phyloP scores from a whole-genome alignment of 495 filamentous ascomycete genomes.

The Aspergillus sclerotiicarbonarius region DNA sequence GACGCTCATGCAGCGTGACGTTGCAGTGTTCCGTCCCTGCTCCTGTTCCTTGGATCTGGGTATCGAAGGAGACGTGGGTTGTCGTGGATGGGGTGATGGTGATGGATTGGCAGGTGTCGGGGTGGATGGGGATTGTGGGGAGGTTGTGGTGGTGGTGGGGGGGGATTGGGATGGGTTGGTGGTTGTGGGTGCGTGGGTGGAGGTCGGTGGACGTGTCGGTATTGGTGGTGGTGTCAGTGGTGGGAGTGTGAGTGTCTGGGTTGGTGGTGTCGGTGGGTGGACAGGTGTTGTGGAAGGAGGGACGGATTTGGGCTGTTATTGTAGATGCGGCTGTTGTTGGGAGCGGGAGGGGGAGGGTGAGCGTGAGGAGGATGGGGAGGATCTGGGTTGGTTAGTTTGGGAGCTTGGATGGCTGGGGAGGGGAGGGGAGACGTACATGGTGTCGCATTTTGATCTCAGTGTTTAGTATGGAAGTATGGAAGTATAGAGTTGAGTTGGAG shows the following conservation, averaged over 20 bases:
- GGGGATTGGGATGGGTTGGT: not conserved
- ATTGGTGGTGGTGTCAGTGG: not conserved
- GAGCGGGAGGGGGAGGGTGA: too few relatives aligned
- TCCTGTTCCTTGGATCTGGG: slow-evolving; percentile 25
- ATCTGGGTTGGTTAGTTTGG: too few relatives aligned
- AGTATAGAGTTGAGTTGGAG: too few relatives aligned
- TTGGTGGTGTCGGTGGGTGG: not conserved
- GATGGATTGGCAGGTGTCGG: slow-evolving; percentile 6
- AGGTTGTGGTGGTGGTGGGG: not conserved
- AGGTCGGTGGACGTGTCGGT: too few relatives aligned
- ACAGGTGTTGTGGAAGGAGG: not conserved
- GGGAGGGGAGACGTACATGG: too few relatives aligned
- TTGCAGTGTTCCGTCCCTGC: too few relatives aligned
- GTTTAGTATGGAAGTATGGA: too few relatives aligned
- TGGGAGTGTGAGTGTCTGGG: not conserved
- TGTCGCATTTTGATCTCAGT: too few relatives aligned
- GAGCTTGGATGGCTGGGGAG: too few relatives aligned
- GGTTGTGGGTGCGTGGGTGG: too few relatives aligned
- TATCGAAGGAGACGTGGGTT: slow-evolving; percentile 35
- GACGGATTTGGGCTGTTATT: not conserved
- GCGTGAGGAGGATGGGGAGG: too few relatives aligned
- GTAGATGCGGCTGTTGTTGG: too few relatives aligned
- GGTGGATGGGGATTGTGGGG: not conserved
- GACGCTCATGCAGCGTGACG: slow-evolving; percentile 37
- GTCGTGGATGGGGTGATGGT: slow-evolving; percentile 28